Percentiles rank a stretch among this genome's conserved stretches.
phyloP scores from a whole-genome alignment of 78 protist genomes.

The Dictyostelium purpureum region DNA sequence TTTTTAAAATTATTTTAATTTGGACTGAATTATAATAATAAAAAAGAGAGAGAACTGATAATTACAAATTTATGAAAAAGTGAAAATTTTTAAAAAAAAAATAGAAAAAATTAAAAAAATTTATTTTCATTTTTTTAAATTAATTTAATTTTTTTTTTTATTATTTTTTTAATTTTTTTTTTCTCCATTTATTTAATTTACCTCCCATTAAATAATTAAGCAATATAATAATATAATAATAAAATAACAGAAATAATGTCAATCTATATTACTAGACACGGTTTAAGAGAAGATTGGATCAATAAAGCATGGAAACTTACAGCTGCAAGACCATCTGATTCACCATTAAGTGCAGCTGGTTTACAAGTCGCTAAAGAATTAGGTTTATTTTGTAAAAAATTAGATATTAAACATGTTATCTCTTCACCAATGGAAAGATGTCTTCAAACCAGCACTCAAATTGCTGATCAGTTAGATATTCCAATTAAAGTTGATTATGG shows the following conservation, averaged over 20 bases:
- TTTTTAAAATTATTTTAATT: too few relatives aligned
- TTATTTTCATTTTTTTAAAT: too few relatives aligned
- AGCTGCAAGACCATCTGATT: constrained; percentile 58
- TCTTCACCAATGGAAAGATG: constrained; percentile 75
- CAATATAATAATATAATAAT: neutral
- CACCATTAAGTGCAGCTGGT: constrained; percentile 66
- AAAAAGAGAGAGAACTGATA: too few relatives aligned
- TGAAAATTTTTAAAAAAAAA: too few relatives aligned
- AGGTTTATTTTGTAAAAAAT: neutral
- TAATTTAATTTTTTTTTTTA: too few relatives aligned
- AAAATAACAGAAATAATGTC: neutral
- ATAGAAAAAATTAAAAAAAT: too few relatives aligned
- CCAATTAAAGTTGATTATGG: constrained; percentile 65
- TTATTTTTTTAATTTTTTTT: too few relatives aligned
- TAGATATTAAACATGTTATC: constrained; percentile 40
- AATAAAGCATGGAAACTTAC: constrained; percentile 55
- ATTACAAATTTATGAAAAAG: too few relatives aligned
- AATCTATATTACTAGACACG: constrained; percentile 74
- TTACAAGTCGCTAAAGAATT: constrained; percentile 39
- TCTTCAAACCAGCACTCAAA: constrained; percentile 48
- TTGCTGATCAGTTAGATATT: constrained; percentile 55
- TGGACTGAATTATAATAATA: too few relatives aligned
- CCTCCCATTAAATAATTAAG: too few relatives aligned
- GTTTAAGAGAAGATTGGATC: constrained; percentile 73
- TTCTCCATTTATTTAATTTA: too few relatives aligned